Evolutionary conservation across 331 rosid species (phyloP).

Genomic region (Malus hybrid): DNA sequence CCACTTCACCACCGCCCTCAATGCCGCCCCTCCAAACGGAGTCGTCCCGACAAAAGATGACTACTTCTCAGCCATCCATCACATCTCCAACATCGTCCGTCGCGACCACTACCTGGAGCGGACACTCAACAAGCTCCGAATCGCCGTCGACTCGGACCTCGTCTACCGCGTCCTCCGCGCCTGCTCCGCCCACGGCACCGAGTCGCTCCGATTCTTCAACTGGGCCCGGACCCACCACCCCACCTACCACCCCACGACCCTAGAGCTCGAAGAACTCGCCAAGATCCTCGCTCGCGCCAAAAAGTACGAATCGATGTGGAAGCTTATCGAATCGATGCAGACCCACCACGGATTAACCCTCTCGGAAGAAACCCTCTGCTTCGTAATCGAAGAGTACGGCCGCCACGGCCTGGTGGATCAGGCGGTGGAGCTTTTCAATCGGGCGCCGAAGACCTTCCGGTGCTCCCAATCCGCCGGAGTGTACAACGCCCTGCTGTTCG

Average conservation of each 20-base stretch:
- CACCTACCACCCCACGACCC: conserved; percentile 60
- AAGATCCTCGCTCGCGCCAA: conserved; percentile 58
- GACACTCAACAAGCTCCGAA: conserved; percentile 80
- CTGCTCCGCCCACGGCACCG: conserved; percentile 51
- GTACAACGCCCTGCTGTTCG: conserved; percentile 58
- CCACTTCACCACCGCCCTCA: neutral
- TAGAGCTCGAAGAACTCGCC: conserved; percentile 78
- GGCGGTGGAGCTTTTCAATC: conserved; percentile 68
- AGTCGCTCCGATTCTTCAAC: conserved; percentile 83
- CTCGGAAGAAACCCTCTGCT: conserved; percentile 57
- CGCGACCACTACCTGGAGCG: conserved; percentile 93
- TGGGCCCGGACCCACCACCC: conserved; percentile 72
- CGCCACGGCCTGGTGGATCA: conserved; percentile 64
- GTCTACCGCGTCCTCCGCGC: conserved; percentile 92
- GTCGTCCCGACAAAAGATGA: conserved; percentile 40
- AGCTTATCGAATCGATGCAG: conserved; percentile 53
- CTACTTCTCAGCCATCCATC: conserved; percentile 81
- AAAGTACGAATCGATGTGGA: conserved; percentile 87
- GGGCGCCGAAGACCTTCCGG: conserved; percentile 28
- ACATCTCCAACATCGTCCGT: conserved; percentile 73
- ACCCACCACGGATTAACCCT: conserved; percentile 31
- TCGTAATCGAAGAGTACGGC: conserved; percentile 61
- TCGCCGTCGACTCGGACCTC: conserved; percentile 69
- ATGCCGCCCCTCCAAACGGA: neutral
- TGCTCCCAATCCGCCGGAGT: conserved; percentile 47